Percentiles rank a stretch among this genome's conserved stretches.
Conservation (phyloP, 176 grass and related monocot genomes). For the Hordeum vulgare region MorexV3_pseudomolecules_assembly NC_058522.1:87456745-87457244, state of each 20-base stretch:
- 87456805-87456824: neutral
- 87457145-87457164: slow-evolving; percentile 4
- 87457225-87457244: neutral
- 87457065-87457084: neutral
- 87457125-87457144: neutral
- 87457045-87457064: too few species aligned
- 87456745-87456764: neutral
- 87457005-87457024: too few species aligned
- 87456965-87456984: too few species aligned
- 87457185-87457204: neutral
- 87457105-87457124: neutral
- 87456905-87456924: too few species aligned
- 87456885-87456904: neutral
- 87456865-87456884: neutral
- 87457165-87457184: neutral
- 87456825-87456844: slow-evolving; percentile 3
- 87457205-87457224: neutral
- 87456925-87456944: too few species aligned
- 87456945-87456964: too few species aligned
- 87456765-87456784: neutral
- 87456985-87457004: too few species aligned
- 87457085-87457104: neutral
- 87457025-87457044: too few species aligned
- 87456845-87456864: slow-evolving; percentile 27
- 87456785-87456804: neutral